phyloP scores from a whole-genome alignment of 148 eudicot species.

The Gaultheria prostrata region DNA sequence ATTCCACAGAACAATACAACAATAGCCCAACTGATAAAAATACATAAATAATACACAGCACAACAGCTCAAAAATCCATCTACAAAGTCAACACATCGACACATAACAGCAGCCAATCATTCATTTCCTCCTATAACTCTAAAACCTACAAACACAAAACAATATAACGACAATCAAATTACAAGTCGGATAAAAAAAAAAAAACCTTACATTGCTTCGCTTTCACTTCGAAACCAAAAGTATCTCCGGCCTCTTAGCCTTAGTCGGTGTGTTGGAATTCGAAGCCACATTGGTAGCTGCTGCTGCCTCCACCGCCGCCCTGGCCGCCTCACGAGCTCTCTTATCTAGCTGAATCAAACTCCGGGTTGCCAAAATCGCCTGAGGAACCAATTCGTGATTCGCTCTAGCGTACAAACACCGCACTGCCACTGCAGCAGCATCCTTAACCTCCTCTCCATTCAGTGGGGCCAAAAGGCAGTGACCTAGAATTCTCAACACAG shows the following conservation, averaged over 20 bases:
- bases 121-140: background rate
- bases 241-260: constrained; percentile 76
- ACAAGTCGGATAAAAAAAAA: background rate
- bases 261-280: constrained; percentile 65
- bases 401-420: constrained; percentile 75
- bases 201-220: constrained; percentile 14
- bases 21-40: background rate
- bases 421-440: constrained; percentile 64
- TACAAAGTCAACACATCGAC: background rate
- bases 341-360: constrained; percentile 75
- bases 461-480: constrained; percentile 85
- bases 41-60: background rate
- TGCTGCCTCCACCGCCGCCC: constrained; percentile 23
- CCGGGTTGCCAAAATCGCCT: constrained; percentile 77
- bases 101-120: constrained; percentile 6
- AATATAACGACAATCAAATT: constrained; percentile 3
- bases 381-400: constrained; percentile 80
- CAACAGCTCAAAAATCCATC: background rate
- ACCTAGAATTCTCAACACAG: constrained; percentile 70
- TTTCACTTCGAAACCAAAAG: constrained; percentile 76
- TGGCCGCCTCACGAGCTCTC: constrained; percentile 52
- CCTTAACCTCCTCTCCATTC: constrained; percentile 52
- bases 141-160: background rate
- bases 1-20: background rate
- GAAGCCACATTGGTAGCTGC: constrained; percentile 41